Evolutionary conservation across 768 basidiomycete genomes (phyloP).

Genomic region (Suillus ampliporus): DNA sequence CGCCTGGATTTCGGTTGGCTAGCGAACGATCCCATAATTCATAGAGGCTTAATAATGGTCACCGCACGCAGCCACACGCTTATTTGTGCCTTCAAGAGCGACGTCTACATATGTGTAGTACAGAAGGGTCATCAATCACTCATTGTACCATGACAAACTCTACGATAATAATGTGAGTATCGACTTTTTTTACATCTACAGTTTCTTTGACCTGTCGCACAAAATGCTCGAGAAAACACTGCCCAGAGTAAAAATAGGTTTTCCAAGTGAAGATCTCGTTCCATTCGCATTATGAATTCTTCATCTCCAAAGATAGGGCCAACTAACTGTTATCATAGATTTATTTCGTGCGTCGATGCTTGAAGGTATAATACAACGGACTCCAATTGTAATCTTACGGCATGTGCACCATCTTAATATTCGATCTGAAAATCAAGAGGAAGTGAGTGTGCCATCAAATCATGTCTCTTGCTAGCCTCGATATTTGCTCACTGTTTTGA

Average conservation of each 20-base stretch:
- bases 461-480: too few relatives aligned
- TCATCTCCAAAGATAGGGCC: not conserved
- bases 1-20: not conserved
- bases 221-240: not conserved
- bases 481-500: too few relatives aligned
- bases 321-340: not conserved
- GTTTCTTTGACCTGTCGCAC: not conserved
- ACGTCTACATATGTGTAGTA: not conserved
- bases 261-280: not conserved
- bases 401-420: not conserved
- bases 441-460: too few relatives aligned
- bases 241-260: not conserved
- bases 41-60: not conserved
- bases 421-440: not conserved
- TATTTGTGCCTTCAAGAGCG: constrained; percentile 1
- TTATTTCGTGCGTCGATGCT: not conserved
- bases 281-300: not conserved
- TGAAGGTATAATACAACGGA: not conserved
- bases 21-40: not conserved
- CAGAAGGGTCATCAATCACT: not conserved
- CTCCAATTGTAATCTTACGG: not conserved
- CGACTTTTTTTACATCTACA: not conserved
- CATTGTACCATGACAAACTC: not conserved
- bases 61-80: not conserved
- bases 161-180: not conserved